These are phyloP conservation scores for Nothophaeocryptopus gaeumannii DNA, from an alignment of 2,329 filamentous ascomycete genomes.

Conservation along the genomic window DNA sequence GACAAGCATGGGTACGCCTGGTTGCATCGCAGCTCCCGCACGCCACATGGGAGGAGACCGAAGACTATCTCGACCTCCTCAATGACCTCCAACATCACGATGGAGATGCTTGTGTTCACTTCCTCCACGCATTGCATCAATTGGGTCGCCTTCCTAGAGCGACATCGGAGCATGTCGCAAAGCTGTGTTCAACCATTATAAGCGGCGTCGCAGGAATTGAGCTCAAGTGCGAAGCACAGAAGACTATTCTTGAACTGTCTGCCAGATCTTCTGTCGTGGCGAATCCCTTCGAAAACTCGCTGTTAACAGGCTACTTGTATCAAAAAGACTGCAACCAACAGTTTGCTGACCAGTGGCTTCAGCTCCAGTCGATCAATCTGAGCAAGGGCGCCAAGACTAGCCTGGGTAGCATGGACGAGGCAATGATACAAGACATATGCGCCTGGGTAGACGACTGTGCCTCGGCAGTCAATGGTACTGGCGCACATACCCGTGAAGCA, in stretches of 20 bases:
- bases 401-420: not conserved
- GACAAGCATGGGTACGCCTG: constrained; percentile 21
- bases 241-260: not conserved
- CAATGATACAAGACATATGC: constrained; percentile 3
- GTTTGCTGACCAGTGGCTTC: constrained; percentile 23
- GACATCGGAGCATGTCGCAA: constrained; percentile 2
- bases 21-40: constrained; percentile 13
- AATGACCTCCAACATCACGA: constrained; percentile 14
- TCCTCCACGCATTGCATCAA: constrained; percentile 15
- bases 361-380: constrained; percentile 18
- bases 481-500: constrained; percentile 30
- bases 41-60: constrained; percentile 1
- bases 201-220: constrained; percentile 1
- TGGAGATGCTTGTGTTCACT: constrained; percentile 19
- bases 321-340: constrained; percentile 14
- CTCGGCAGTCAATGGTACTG: constrained; percentile 23
- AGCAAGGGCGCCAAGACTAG: not conserved
- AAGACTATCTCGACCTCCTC: not conserved
- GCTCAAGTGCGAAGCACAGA: constrained; percentile 17
- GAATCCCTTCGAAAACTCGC: not conserved
- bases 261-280: constrained; percentile 8
- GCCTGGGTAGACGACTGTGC: constrained; percentile 17
- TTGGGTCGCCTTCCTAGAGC: not conserved
- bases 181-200: constrained; percentile 13
- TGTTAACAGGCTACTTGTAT: not conserved